These are phyloP conservation scores for Hericium erinaceus DNA, from an alignment of 768 basidiomycete genomes.

Conservation along the genomic window DNA sequence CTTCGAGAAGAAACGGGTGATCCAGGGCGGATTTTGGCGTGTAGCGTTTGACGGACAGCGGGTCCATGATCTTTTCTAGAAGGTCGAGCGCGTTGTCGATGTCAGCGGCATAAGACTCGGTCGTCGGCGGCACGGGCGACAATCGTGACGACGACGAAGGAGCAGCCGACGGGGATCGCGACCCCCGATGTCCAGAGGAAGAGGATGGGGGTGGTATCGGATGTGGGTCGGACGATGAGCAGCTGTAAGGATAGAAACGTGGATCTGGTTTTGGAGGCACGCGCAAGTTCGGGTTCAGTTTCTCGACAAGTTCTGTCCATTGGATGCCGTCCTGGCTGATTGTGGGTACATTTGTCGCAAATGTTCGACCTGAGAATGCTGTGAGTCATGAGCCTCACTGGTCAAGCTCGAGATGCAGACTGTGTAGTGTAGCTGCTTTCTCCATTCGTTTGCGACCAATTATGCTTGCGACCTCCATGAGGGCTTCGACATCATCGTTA, in stretches of 20 bases:
- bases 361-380: conserved; percentile 60
- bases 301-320: conserved; percentile 69
- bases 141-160: conserved; percentile 11
- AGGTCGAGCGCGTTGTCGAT: conserved; percentile 68
- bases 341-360: conserved; percentile 84
- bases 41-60: conserved; percentile 68
- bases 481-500: conserved; percentile 87
- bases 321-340: conserved; percentile 55
- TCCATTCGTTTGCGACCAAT: conserved; percentile 81
- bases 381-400: not conserved
- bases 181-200: conserved; percentile 14
- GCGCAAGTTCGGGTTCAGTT: conserved; percentile 64
- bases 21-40: conserved; percentile 70
- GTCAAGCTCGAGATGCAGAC: conserved; percentile 30
- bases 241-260: conserved; percentile 44
- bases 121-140: conserved; percentile 20
- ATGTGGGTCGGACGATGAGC: conserved; percentile 19
- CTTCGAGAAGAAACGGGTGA: conserved; percentile 62
- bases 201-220: conserved; percentile 17
- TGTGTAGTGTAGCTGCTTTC: conserved; percentile 77
- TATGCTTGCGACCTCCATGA: conserved; percentile 89
- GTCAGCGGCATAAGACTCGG: conserved; percentile 38
- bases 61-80: conserved; percentile 61
- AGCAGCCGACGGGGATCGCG: conserved; percentile 17
- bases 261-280: conserved; percentile 41